A percentile compares a stretch with the other conserved stretches of the same genome.
phyloP scores from a whole-genome alignment of 768 basidiomycete genomes.

The Rhodotorula taiwanensis region DNA sequence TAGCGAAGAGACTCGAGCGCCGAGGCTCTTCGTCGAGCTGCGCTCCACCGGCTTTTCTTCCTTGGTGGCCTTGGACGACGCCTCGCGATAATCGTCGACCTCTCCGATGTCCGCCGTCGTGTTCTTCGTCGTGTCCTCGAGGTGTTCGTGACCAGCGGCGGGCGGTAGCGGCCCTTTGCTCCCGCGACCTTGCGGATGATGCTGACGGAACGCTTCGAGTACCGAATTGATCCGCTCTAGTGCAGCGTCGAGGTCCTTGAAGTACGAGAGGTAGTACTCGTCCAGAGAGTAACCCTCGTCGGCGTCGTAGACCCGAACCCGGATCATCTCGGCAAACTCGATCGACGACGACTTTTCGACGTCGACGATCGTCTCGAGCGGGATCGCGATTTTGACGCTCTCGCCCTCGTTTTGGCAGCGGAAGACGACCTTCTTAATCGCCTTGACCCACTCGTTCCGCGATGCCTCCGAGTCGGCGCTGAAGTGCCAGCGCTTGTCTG shows the following conservation, averaged over 20 bases:
- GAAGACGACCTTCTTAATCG: slow-evolving; percentile 84
- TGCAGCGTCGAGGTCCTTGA: slow-evolving; percentile 68
- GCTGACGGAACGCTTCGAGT: slow-evolving; percentile 51
- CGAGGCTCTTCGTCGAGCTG: too few species aligned
- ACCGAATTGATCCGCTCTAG: slow-evolving; percentile 73
- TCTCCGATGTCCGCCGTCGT: slow-evolving; percentile 4
- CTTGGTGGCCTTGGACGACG: not conserved
- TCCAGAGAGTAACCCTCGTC: slow-evolving; percentile 64
- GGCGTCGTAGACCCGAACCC: slow-evolving; percentile 70
- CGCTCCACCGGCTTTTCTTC: too few species aligned
- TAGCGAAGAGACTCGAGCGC: too few species aligned
- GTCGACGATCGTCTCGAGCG: slow-evolving; percentile 79
- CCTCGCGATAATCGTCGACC: not conserved
- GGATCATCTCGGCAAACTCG: slow-evolving; percentile 85
- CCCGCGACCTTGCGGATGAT: slow-evolving; percentile 17
- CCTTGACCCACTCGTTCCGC: slow-evolving; percentile 92
- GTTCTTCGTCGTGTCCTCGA: slow-evolving; percentile 21
- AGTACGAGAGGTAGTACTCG: slow-evolving; percentile 76
- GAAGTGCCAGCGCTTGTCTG: slow-evolving; percentile 65
- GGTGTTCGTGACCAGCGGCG: not conserved
- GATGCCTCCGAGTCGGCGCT: slow-evolving; percentile 73
- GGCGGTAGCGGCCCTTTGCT: not conserved
- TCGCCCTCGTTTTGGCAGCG: slow-evolving; percentile 95
- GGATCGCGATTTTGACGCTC: slow-evolving; percentile 95
- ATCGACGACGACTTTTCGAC: slow-evolving; percentile 80